Percentiles rank a stretch among this genome's conserved stretches.
phyloP scores from a whole-genome alignment of 2,329 filamentous ascomycete genomes.

The Fusarium ramigenum region DNA sequence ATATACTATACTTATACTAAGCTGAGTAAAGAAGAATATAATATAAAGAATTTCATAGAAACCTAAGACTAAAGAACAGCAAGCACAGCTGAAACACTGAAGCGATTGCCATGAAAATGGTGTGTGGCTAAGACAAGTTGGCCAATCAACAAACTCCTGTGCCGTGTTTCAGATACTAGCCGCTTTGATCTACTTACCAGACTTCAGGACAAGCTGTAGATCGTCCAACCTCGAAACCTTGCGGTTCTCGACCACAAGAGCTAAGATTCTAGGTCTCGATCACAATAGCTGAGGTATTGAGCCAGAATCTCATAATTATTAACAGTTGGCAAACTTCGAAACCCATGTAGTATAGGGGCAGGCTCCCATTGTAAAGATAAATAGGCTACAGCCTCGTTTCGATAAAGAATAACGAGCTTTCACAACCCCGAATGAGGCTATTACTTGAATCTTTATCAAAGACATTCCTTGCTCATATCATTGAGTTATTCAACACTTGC shows the following conservation, averaged over 20 bases:
- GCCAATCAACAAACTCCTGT: background rate
- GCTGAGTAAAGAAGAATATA: no score
- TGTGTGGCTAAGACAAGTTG: background rate
- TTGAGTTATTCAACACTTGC: background rate
- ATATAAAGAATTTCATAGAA: no score
- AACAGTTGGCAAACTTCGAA: background rate
- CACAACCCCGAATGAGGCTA: background rate
- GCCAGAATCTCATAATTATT: background rate
- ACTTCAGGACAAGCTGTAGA: background rate
- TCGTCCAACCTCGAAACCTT: background rate
- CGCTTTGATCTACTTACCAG: background rate
- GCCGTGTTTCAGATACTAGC: background rate
- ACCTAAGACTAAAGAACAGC: no score
- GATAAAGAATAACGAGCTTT: background rate
- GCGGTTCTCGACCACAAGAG: background rate
- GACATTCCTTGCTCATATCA: background rate
- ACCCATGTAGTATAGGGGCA: background rate
- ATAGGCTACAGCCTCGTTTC: background rate
- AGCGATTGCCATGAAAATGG: background rate
- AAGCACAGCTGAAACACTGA: background rate
- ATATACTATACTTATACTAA: no score
- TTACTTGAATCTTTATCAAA: background rate
- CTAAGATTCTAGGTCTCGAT: background rate
- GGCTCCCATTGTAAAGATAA: background rate
- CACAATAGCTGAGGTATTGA: background rate